phyloP scores from a whole-genome alignment of 1,284 basidiomycete species.

The Ustilago xerochloae region DNA sequence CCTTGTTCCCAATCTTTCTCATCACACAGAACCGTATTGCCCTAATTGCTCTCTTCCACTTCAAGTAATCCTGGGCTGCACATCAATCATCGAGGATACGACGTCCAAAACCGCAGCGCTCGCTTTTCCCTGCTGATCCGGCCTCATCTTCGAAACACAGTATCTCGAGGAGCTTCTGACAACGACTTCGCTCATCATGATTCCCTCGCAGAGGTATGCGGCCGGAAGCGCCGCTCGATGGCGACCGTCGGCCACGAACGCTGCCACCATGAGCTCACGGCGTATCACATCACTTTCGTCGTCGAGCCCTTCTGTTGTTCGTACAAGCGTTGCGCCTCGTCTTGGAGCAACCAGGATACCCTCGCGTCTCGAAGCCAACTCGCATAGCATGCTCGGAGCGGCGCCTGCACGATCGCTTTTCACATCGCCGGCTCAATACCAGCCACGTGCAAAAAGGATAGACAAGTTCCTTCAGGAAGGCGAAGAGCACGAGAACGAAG shows the following conservation, averaged over 20 bases:
- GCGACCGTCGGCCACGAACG: slow-evolving; percentile 20
- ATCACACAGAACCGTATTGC: too few species aligned
- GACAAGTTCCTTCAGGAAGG: slow-evolving; percentile 14
- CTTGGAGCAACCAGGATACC: slow-evolving; percentile 5
- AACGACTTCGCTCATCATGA: slow-evolving; percentile 10
- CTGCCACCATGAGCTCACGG: slow-evolving; percentile 9
- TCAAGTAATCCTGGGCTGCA: too few species aligned
- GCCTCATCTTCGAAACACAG: too few species aligned
- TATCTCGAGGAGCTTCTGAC: too few species aligned
- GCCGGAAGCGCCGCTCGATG: slow-evolving; percentile 39
- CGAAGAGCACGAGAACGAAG: slow-evolving; percentile 30
- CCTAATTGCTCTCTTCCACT: too few species aligned
- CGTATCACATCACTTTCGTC: slow-evolving; percentile 22
- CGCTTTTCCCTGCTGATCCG: too few species aligned
- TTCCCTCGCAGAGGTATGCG: slow-evolving; percentile 43
- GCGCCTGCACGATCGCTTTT: slow-evolving; percentile 26
- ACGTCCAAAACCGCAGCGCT: neutral
- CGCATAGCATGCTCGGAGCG: neutral
- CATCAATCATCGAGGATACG: too few species aligned
- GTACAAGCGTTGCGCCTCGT: neutral
- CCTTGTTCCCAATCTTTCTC: too few species aligned
- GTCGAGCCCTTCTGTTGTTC: neutral
- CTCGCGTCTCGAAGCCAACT: neutral
- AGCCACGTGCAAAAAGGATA: slow-evolving; percentile 48
- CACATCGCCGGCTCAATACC: slow-evolving; percentile 26